Conservation (phyloP, 75 land plant species). For the Cupressus sempervirens region DNA sequence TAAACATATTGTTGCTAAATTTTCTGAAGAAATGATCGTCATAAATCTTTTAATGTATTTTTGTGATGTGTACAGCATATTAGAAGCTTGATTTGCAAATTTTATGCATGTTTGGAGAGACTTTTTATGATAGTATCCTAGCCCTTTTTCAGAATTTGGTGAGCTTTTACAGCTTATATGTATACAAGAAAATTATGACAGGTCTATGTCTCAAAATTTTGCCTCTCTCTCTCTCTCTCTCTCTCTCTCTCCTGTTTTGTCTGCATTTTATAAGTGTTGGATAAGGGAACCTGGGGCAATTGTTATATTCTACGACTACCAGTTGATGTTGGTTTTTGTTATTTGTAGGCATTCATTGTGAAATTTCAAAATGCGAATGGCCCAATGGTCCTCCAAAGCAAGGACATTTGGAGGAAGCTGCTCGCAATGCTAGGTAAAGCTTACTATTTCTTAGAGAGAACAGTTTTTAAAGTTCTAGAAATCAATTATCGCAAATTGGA, state of each 20-base stretch:
- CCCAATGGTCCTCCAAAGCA: slow-evolving; percentile 58
- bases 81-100: neutral
- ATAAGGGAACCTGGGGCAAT: neutral
- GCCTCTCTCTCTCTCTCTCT: neutral
- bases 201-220: too few species aligned
- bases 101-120: neutral
- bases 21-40: neutral
- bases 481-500: neutral
- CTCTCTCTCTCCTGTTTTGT: neutral
- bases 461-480: neutral
- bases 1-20: too few species aligned
- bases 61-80: neutral
- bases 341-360: slow-evolving; percentile 75
- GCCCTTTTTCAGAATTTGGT: neutral
- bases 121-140: neutral
- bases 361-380: slow-evolving; percentile 75
- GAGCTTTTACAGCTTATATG: neutral
- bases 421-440: slow-evolving; percentile 75
- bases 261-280: neutral
- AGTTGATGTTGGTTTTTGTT: neutral
- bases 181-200: neutral
- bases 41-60: too few species aligned
- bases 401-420: slow-evolving; percentile 91
- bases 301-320: neutral
- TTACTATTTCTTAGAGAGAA: slow-evolving; percentile 1